These are phyloP conservation scores for Flaveria floridana DNA, from an alignment of 140 eudicot species.

Conservation along the genomic window DNA sequence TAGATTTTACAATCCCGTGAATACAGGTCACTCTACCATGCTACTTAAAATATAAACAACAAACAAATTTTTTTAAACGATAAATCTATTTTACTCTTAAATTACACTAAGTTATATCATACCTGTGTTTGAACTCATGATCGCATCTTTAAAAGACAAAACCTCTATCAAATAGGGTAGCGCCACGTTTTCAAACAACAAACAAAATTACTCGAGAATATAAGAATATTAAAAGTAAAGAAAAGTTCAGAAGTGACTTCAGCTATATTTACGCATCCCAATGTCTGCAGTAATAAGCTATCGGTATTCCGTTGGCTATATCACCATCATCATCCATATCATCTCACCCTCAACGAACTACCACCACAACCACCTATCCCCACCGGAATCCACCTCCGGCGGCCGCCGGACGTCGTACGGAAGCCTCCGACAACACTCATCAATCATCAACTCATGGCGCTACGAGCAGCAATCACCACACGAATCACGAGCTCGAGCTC, in stretches of 20 bases:
- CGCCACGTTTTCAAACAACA: too few species aligned
- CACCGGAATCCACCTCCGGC: slow-evolving; percentile 25
- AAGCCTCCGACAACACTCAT: background rate
- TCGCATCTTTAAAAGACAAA: too few species aligned
- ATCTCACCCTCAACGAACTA: background rate
- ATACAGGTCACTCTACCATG: too few species aligned
- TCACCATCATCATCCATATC: background rate
- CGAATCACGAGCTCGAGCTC: slow-evolving; percentile 24
- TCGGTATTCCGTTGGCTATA: slow-evolving; percentile 14
- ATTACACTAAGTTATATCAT: too few species aligned
- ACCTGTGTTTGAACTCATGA: too few species aligned
- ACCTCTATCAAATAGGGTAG: too few species aligned
- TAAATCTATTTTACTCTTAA: too few species aligned
- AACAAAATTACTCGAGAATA: too few species aligned
- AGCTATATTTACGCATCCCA: slow-evolving; percentile 41
- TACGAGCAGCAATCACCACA: slow-evolving; percentile 25
- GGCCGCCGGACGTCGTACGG: background rate
- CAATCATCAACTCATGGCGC: slow-evolving; percentile 29
- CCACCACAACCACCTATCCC: background rate
- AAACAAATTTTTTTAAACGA: too few species aligned
- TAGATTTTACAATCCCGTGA: too few species aligned
- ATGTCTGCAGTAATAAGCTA: slow-evolving; percentile 16
- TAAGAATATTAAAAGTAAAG: background rate
- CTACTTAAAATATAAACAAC: too few species aligned
- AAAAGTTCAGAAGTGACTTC: slow-evolving; percentile 16